A percentile compares a stretch with the other conserved stretches of the same genome.
These are phyloP conservation scores for Xylaria digitata DNA, from an alignment of 2,329 filamentous ascomycete genomes.

Conservation along the genomic window DNA sequence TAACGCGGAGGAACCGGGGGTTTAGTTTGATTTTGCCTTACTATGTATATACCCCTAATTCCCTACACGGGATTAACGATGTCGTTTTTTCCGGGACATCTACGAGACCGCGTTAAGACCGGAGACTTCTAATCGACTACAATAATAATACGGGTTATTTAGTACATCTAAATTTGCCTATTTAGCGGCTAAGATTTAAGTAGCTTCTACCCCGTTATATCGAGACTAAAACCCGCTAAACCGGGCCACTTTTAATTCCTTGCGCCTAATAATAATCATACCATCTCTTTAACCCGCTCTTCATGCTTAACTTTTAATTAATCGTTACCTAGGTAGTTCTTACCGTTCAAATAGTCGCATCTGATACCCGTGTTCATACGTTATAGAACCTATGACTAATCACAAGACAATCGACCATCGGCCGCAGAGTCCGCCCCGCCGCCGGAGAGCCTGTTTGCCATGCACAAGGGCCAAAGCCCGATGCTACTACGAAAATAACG, in stretches of 20 bases:
- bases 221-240: slow-evolving; percentile 24
- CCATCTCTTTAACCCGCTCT: slow-evolving; percentile 4
- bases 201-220: slow-evolving; percentile 1
- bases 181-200: neutral
- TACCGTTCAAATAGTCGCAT: neutral
- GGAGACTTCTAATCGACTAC: neutral
- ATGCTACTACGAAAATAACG: slow-evolving; percentile 46
- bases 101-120: neutral
- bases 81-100: too few species aligned
- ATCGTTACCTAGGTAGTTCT: neutral
- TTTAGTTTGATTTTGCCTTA: too few species aligned
- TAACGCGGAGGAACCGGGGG: too few species aligned
- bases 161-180: neutral
- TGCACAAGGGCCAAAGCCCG: slow-evolving; percentile 49
- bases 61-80: too few species aligned
- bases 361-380: neutral
- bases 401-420: neutral
- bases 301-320: neutral
- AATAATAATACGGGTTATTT: slow-evolving; percentile 17
- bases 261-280: neutral
- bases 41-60: too few species aligned
- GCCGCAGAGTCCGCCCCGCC: slow-evolving; percentile 40
- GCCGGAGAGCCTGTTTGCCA: slow-evolving; percentile 46
- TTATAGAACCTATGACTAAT: slow-evolving; percentile 5
- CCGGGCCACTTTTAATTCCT: neutral